Percentiles rank a stretch among this genome's conserved stretches.
Evolutionary conservation across 2,329 filamentous ascomycete species (phyloP).

Genomic region (Pseudopithomyces chartarum): DNA sequence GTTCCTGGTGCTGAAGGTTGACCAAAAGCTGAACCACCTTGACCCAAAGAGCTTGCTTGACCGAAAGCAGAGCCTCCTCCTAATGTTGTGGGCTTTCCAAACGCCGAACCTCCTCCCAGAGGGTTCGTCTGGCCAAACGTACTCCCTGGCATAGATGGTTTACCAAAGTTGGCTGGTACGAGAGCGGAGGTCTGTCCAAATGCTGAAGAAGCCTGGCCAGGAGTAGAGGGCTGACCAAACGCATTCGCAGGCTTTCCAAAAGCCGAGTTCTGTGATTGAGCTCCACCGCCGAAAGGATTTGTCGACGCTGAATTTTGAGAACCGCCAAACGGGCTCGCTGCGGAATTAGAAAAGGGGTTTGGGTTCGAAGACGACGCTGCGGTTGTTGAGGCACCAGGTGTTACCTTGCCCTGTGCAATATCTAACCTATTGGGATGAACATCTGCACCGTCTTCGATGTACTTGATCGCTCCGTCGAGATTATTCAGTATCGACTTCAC

Average conservation of each 20-base stretch:
- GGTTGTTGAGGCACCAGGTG: constrained; percentile 10
- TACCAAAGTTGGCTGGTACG: constrained; percentile 14
- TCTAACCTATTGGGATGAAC: constrained; percentile 42
- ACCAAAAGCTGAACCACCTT: constrained; percentile 44
- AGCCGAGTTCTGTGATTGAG: constrained; percentile 39
- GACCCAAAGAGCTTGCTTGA: constrained; percentile 19
- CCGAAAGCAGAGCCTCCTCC: constrained; percentile 32
- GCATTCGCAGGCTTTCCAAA: constrained; percentile 50
- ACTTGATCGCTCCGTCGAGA: constrained; percentile 65
- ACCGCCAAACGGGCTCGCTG: constrained; percentile 35
- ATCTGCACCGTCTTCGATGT: constrained; percentile 43
- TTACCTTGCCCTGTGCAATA: constrained; percentile 29
- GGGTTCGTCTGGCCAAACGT: constrained; percentile 27
- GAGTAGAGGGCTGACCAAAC: constrained; percentile 48
- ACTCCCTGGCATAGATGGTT: constrained; percentile 5
- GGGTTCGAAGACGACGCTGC: constrained; percentile 23
- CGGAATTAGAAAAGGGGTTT: constrained; percentile 33
- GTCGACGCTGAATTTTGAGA: constrained; percentile 22
- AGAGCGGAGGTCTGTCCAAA: constrained; percentile 48
- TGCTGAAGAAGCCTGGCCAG: constrained; percentile 28
- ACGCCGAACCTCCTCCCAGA: constrained; percentile 18
- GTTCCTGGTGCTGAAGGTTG: constrained; percentile 21
- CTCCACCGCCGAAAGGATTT: constrained; percentile 38
- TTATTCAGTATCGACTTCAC: constrained; percentile 73
- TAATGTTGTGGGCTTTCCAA: constrained; percentile 25